phyloP scores from a whole-genome alignment of 1,139 yeast genomes.

The Sugiyamaella castrensis region DNA sequence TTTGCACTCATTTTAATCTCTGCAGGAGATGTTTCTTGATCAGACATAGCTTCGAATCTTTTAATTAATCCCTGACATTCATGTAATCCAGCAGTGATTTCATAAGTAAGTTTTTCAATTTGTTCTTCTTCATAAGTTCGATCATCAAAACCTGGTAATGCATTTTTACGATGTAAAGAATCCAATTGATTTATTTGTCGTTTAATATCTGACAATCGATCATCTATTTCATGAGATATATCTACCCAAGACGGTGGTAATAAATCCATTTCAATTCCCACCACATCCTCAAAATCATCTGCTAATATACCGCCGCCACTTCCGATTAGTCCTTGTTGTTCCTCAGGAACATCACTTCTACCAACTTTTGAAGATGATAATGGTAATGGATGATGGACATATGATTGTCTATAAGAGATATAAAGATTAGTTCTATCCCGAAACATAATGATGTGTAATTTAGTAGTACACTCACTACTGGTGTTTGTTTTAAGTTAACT shows the following conservation, averaged over 20 bases:
- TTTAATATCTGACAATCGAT: conserved; percentile 49
- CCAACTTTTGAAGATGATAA: conserved; percentile 21
- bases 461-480: too few relatives aligned
- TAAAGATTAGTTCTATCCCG: conserved; percentile 46
- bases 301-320: conserved; percentile 38
- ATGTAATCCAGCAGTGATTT: conserved; percentile 71
- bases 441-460: conserved; percentile 31
- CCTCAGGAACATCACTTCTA: conserved; percentile 51
- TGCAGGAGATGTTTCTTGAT: conserved; percentile 39
- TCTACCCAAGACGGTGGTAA: conserved; percentile 80
- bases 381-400: conserved; percentile 39
- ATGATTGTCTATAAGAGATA: conserved; percentile 44
- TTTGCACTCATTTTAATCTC: conserved; percentile 71
- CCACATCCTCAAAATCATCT: conserved; percentile 25
- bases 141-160: conserved; percentile 84
- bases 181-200: conserved; percentile 55
- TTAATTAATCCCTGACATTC: conserved; percentile 73
- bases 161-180: conserved; percentile 70
- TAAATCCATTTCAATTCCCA: conserved; percentile 42
- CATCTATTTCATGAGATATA: conserved; percentile 68
- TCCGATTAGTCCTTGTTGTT: conserved; percentile 58
- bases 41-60: conserved; percentile 52
- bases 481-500: too few relatives aligned
- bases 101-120: conserved; percentile 73
- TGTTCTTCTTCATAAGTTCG: conserved; percentile 64